Evolutionary conservation across 495 filamentous ascomycete species (phyloP).

Genomic region (Collariella sp.): DNA sequence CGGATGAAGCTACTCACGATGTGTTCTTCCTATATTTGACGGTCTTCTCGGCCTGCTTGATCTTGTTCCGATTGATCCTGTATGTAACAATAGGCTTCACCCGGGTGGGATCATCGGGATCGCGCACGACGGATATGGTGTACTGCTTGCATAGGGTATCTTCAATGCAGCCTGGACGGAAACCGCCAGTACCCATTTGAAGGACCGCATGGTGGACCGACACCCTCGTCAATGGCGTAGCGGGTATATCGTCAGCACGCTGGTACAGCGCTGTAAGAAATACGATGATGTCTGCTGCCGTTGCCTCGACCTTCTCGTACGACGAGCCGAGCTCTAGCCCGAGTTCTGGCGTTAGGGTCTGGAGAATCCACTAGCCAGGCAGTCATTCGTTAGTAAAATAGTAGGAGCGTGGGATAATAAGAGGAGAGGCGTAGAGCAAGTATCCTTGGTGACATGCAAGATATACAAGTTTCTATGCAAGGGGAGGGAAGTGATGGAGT

Average conservation of each 20-base stretch:
- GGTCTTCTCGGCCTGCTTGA: background rate
- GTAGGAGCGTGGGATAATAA: background rate
- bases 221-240: slow-evolving; percentile 1
- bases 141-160: slow-evolving; percentile 1
- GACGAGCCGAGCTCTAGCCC: background rate
- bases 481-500: background rate
- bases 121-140: slow-evolving; percentile 2
- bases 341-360: background rate
- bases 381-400: slow-evolving; percentile 3
- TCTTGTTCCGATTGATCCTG: slow-evolving; percentile 2
- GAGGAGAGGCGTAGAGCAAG: background rate
- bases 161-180: background rate
- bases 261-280: slow-evolving; percentile 3
- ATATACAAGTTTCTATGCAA: background rate
- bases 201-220: background rate
- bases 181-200: background rate
- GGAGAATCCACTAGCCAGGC: slow-evolving; percentile 6
- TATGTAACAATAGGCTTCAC: background rate
- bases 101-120: background rate
- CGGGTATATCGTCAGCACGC: slow-evolving; percentile 4
- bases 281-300: slow-evolving; percentile 3
- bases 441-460: background rate
- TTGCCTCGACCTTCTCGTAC: slow-evolving; percentile 3
- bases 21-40: slow-evolving; percentile 2
- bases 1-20: slow-evolving; percentile 7